phyloP scores from a whole-genome alignment of 2,329 filamentous ascomycete species.

The Phialophora tarda region DNA sequence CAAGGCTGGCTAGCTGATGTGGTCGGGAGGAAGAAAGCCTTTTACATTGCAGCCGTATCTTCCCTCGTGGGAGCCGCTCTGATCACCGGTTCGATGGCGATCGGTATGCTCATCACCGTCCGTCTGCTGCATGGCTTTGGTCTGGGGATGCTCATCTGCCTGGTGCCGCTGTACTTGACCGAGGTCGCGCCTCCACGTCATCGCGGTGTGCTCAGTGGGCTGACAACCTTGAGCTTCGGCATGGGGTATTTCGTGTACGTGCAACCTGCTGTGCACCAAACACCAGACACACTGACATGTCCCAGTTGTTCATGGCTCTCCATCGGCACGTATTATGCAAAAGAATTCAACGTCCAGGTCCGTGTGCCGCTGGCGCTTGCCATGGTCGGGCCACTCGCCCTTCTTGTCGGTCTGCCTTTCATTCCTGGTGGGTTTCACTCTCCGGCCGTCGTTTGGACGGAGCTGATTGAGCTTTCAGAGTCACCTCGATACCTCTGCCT shows the following conservation, averaged over 20 bases:
- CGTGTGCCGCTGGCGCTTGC: conserved; percentile 26
- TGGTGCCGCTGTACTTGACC: conserved; percentile 28
- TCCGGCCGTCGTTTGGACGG: background rate
- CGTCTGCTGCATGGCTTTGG: conserved; percentile 27
- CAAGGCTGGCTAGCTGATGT: conserved; percentile 44
- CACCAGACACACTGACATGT: background rate
- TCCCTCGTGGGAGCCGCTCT: conserved; percentile 25
- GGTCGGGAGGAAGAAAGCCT: conserved; percentile 22
- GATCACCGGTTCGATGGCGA: conserved; percentile 21
- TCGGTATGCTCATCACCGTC: conserved; percentile 26
- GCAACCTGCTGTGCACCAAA: background rate
- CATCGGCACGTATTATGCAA: conserved; percentile 27
- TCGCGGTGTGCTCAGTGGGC: conserved; percentile 44
- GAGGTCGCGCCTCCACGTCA: conserved; percentile 35
- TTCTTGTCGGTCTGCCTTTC: conserved; percentile 26
- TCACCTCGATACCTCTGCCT: conserved; percentile 27
- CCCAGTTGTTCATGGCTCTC: conserved; percentile 24
- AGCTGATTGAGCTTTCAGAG: conserved; percentile 8
- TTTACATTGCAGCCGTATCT: conserved; percentile 14
- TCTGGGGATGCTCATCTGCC: conserved; percentile 28
- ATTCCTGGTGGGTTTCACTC: conserved; percentile 20
- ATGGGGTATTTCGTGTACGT: conserved; percentile 28
- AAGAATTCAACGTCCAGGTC: conserved; percentile 20
- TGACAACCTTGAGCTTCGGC: conserved; percentile 22
- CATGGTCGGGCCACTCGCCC: conserved; percentile 21